Evolutionary conservation across 192 early-diverging fungal species (phyloP), one percentile per base, ranked within the genome.

Genomic region (Glomus cerebriforme): DNA sequence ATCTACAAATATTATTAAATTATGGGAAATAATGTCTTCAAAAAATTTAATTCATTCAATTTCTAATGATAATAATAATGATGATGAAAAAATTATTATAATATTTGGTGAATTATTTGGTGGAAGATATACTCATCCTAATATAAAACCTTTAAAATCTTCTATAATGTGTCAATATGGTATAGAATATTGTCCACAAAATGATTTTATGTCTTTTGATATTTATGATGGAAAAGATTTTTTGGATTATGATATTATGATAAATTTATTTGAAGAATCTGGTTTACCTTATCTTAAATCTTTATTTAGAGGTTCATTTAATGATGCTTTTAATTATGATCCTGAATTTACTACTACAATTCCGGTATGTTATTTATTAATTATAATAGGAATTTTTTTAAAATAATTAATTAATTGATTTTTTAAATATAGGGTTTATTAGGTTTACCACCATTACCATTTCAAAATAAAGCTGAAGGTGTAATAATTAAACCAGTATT

Each of bases 81-180:
- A n/a, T n/a, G n/a, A n/a, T 39, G 67, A 35, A 34, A 35, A 35
- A 37, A 35, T 34, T 5, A n/a, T 69, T 39, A 69, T 37, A 19
- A 35, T 69, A 31, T 69, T 29, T 22, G 67, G 67, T 17, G 67
- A 69, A 69, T n/a, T 69, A 35, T 69, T 69, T 37, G 67, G 67
- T 12, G 67, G 67, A 17, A n/a, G 27, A 19, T 69, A 69, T 37
- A 1, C 31, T n/a, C 67, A 69, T 22, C 67, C 67, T 10, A 35
- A 69, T 35, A 22, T 69, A 9, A 69, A 69, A 37, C 67, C 67
- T 22, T 8, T 69, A 9, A 69, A 69, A 37, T 15, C 15, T 35
- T 35, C 34, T n/a, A 19, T 35, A 27, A 37, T 69, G n/a, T 34
- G 22, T 69, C 67, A 69, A 69, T 37, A 7, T n/a, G 67, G 67